Base-by-base conservation (phyloP, 306 rosid genomes). In the Glycyrrhiza uralensis region DNA sequence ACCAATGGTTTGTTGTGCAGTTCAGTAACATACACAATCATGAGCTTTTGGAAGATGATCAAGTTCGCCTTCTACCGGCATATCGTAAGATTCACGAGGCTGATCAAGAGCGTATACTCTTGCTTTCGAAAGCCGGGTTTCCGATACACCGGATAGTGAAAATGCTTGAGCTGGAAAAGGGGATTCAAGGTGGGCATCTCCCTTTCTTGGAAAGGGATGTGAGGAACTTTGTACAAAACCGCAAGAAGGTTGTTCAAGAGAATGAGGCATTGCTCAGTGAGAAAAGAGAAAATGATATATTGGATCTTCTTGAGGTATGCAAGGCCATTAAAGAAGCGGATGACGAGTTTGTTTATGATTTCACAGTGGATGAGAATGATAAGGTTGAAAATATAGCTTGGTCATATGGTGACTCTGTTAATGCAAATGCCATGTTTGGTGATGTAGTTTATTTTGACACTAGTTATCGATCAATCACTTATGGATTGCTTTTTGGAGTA, bases 201-300 rank as follows among this genome's bases (percentile, higher is more conserved):
- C 97, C 98, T 70, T 94, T 91, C 75, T 79, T 94, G 74, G 99
- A 94, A 82, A 91, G 97, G 80, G 99, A 91, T 72, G 96, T 94
- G 41, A 89, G 97, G 81, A 94, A 94, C 73, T 94, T 94, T 66
- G 93, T 94, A 50, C 96, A 94, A 69, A 91, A 87, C 59, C 91
- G 99, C 4, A 94, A 94, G 81, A 89, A 86, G 85, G 81, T 86
- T 79, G 85, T 94, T 79, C 96, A 86, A 73, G 99, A 89, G 86
- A 88, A 85, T 6, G 96, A 89, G 71, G 95, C 93, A 1, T 78
- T 89, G 87, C 87, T 94, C 29, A 85, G 79, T 52, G 97, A 91
- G 82, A 94, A 91, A 65, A 80, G 97, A 75, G 99, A 94, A 69
- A 89, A 72, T 61, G 99, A 94, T 79, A 73, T 86, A 7, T 66